Base-by-base conservation (phyloP, 208 protist species). In the Crithidia thermophila region DNA sequence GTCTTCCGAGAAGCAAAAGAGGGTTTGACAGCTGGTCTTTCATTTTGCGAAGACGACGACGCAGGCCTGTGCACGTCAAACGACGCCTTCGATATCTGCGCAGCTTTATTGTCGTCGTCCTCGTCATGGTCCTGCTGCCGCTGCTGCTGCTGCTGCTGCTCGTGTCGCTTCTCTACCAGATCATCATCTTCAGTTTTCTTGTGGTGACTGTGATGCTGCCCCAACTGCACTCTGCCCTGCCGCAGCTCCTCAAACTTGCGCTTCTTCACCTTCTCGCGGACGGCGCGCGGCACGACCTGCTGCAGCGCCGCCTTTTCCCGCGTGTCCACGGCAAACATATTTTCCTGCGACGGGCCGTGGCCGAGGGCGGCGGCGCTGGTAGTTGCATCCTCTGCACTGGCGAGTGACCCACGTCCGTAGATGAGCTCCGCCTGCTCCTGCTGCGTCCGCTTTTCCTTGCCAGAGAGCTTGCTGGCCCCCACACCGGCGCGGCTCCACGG, bases 401-500 rank as follows among this genome's bases (percentile, higher is more conserved):
- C 60, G 36, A 77, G 46, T 1, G 36, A 34, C 25, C 59, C 52
- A 34, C 64, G 45, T 46, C 85, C 85, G 63, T 94, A 94, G 43
- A 91, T 80, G 34, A 73, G 69, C 67, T 88, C 80, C 27, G 77
- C 78, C 66, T 77, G 71, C 61, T 81, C 67, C 61, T 87, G 85
- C 73, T 94, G 88, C 25, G 57, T 55, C 4, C 75, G 75, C 39
- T 82, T 77, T 28, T 90, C 88, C 58, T 85, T 85, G 2, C 63
- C 72, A 18, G 75, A 72, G 21, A 91, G 69, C 16, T 50, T 23
- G 14, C 33, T 57, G 0, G 85, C 88, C 18, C 85, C 88, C 4
- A 94, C 83, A 8, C 88, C 88, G 2, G 88, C 82, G 37, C 85
- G 82, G 31, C 52, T 77, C 85, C 88, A 94, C 40, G 80, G 82